Evolutionary conservation across 2,329 filamentous ascomycete genomes (phyloP), one percentile per base, ranked within the genome.

Genomic region (Zymoseptoria brevis): DNA sequence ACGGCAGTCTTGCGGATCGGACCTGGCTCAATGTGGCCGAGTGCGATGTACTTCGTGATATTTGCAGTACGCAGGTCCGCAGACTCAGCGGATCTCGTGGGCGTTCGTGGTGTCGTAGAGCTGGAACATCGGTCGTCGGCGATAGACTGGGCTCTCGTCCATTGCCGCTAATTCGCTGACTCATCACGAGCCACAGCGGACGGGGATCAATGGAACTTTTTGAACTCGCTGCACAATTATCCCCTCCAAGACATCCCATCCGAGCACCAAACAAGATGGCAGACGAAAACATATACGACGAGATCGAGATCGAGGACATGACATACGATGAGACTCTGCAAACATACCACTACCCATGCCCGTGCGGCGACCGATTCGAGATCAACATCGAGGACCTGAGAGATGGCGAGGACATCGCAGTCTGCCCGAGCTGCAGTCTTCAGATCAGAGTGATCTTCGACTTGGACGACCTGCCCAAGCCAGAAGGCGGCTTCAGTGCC

Each of bases 241-340:
- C 48, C 22, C 29, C 2, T 21, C 11, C 54, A 49, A 1, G 29
- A 30, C 19, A 21, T 13, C 21, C 29, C 30, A 55, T n/a, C 29
- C 8, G 26, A 41, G 35, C 35, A 41, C 35, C 35, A 16, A 1
- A 13, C 35, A 45, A 45, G 13, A 68, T 68, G 67, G 61, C 66
- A 8, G 66, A 67, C 56, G 68, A 69, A 19, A 71, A 71, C 67
- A 89, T 96, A 73, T 97, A 96, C 80, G 93, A 97, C 72, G 93
- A 96, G 76, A 93, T 97, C 75, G 93, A 97, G 75, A 96, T 97
- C 78, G 93, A 97, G 66, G 94, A 99, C 76, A 96, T 96, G 91
- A 94, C 89, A 70, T 96, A 84, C 74, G 91, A 96, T 75, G 78
- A 85, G 53, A 80, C 81, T 3, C 82, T 91, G 49, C 87, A 96